Conservation (phyloP, 2,329 filamentous ascomycete genomes). For the Aspergillus viridinutans region DNA sequence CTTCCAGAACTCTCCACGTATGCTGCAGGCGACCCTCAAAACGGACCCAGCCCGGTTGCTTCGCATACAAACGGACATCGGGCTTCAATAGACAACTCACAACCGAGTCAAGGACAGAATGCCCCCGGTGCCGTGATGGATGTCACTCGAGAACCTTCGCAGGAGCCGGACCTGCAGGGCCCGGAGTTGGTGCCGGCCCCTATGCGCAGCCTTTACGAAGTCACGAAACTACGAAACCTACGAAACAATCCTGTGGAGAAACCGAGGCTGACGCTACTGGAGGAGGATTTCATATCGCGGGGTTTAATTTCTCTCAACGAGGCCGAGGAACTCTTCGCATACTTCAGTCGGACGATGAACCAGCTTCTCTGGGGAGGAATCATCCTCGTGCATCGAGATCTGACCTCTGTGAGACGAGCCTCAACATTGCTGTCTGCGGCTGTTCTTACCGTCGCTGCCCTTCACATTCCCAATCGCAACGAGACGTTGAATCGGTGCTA, state of each 20-base stretch:
- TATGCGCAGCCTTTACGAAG: slow-evolving; percentile 53
- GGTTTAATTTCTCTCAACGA: slow-evolving; percentile 46
- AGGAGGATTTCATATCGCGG: slow-evolving; percentile 50
- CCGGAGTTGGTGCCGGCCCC: slow-evolving; percentile 46
- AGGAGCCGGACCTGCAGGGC: slow-evolving; percentile 40
- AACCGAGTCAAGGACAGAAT: slow-evolving; percentile 24
- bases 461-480: slow-evolving; percentile 55
- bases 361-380: slow-evolving; percentile 51
- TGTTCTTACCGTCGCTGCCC: slow-evolving; percentile 54
- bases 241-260: slow-evolving; percentile 36
- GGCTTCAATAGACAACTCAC: slow-evolving; percentile 23
- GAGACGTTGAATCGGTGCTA: slow-evolving; percentile 53
- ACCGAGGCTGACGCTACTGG: slow-evolving; percentile 36
- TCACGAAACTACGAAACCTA: slow-evolving; percentile 47
- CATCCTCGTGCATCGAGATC: slow-evolving; percentile 47
- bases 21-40: slow-evolving; percentile 25
- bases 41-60: slow-evolving; percentile 24
- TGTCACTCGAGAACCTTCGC: slow-evolving; percentile 45
- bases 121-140: slow-evolving; percentile 33
- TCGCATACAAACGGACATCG: slow-evolving; percentile 24
- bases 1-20: slow-evolving; percentile 41
- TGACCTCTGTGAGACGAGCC: slow-evolving; percentile 51
- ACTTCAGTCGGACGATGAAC: slow-evolving; percentile 51
- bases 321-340: slow-evolving; percentile 49
- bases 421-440: slow-evolving; percentile 54